Evolutionary conservation across 805 yeast species (phyloP).

Genomic region (Candida quercuum): DNA sequence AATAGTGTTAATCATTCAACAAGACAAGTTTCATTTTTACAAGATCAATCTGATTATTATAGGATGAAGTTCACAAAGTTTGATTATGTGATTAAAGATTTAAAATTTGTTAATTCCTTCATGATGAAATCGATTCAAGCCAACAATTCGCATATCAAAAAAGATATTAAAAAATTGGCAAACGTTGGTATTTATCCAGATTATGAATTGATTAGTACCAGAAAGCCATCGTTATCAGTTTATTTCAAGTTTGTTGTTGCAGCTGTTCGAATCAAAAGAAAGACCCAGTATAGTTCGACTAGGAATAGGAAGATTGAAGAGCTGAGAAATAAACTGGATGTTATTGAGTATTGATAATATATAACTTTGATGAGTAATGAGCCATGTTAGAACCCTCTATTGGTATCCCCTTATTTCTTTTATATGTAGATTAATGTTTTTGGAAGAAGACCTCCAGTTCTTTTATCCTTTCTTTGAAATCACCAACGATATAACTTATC

Average conservation of each 20-base stretch:
- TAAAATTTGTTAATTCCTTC: conserved; percentile 29
- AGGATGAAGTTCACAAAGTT: conserved; percentile 43
- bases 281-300: conserved; percentile 19
- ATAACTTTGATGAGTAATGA: no score
- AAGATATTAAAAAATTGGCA: conserved; percentile 24
- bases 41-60: conserved; percentile 39
- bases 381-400: no score
- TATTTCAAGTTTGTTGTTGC: conserved; percentile 32
- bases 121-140: conserved; percentile 25
- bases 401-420: background rate
- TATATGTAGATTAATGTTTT: background rate
- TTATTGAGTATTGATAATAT: background rate
- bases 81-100: conserved; percentile 29
- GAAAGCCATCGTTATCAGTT: conserved; percentile 21
- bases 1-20: conserved; percentile 19
- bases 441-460: conserved; percentile 26
- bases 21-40: conserved; percentile 19
- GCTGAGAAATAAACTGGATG: conserved; percentile 8
- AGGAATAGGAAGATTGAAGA: conserved; percentile 17
- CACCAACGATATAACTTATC: conserved; percentile 34
- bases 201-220: conserved; percentile 18
- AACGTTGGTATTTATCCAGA: conserved; percentile 23
- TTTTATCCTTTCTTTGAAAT: conserved; percentile 33
- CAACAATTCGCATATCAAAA: conserved; percentile 18
- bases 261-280: conserved; percentile 30